Percentiles rank a stretch among this genome's conserved stretches.
These are phyloP conservation scores for Neurospora sp. DNA, from an alignment of 495 filamentous ascomycete genomes.

Conservation along the genomic window DNA sequence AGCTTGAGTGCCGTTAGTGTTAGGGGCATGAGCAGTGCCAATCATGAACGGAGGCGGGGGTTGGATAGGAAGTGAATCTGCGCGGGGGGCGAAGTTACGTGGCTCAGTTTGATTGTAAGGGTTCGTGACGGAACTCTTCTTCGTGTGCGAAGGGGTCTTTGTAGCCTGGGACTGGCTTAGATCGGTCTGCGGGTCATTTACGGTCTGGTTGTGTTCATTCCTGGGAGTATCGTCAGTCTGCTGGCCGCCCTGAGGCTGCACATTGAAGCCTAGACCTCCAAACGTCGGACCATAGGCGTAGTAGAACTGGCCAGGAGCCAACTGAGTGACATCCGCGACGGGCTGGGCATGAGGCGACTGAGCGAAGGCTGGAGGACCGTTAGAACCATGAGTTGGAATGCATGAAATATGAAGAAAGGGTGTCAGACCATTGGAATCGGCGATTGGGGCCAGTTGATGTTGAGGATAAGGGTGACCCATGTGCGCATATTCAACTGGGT, in stretches of 20 bases:
- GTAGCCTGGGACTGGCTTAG: not conserved
- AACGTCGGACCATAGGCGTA: not conserved
- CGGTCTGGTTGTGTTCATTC: not conserved
- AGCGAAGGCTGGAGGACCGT: not conserved
- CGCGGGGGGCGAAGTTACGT: slow-evolving; percentile 14
- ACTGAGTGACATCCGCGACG: not conserved
- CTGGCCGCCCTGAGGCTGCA: not conserved
- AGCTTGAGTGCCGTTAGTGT: not conserved
- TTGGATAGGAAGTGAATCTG: not conserved
- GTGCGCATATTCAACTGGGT: not conserved
- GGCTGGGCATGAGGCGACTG: not conserved
- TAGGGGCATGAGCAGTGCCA: not conserved
- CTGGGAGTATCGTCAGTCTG: not conserved
- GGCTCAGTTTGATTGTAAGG: slow-evolving; percentile 18
- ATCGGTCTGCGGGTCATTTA: not conserved
- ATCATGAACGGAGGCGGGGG: not conserved
- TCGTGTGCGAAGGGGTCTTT: slow-evolving; percentile 8
- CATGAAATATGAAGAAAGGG: not conserved
- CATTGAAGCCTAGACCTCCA: not conserved
- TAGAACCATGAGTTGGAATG: not conserved
- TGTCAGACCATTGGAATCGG: not conserved
- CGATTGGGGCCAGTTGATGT: not conserved
- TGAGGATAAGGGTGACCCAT: not conserved
- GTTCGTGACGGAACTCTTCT: slow-evolving; percentile 3
- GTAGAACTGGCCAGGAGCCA: not conserved